Evolutionary conservation across 176 grass and related monocot genomes (phyloP).

Genomic region (Musa itinerans): DNA sequence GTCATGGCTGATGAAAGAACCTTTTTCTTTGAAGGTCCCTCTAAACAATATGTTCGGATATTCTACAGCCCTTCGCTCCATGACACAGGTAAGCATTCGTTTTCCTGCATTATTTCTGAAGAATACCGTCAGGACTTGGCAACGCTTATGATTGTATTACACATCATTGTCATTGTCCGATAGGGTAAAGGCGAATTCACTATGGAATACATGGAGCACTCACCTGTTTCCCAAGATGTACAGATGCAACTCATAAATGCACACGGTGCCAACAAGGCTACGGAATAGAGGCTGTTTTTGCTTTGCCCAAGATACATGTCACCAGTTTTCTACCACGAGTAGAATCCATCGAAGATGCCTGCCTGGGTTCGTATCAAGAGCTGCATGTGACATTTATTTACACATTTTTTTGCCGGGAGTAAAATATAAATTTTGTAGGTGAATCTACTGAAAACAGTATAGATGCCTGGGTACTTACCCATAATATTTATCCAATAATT

Average conservation of each 20-base stretch:
- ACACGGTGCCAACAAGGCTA: constrained; percentile 49
- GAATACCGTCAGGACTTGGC: not conserved
- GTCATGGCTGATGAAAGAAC: not conserved
- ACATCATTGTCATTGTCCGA: constrained; percentile 1
- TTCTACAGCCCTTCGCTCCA: constrained; percentile 74
- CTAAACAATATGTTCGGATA: constrained; percentile 99
- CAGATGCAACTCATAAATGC: constrained; percentile 73
- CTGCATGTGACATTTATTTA: too few relatives aligned
- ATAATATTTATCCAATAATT: too few relatives aligned
- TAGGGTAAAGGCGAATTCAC: constrained; percentile 99
- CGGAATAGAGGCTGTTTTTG: constrained; percentile 30
- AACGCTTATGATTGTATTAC: constrained; percentile 4
- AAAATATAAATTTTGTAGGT: too few relatives aligned
- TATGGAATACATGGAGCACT: constrained; percentile 96
- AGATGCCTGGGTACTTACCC: too few relatives aligned
- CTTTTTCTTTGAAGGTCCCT: constrained; percentile 55
- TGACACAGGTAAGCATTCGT: constrained; percentile 56
- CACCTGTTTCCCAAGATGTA: constrained; percentile 70
- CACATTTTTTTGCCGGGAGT: too few relatives aligned
- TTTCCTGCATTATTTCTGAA: not conserved
- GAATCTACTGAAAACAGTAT: too few relatives aligned
- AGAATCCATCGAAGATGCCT: too few relatives aligned
- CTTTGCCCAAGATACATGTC: not conserved
- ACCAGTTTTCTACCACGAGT: too few relatives aligned
- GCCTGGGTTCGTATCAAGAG: too few relatives aligned